Evolutionary conservation across 2,329 filamentous ascomycete species (phyloP), one percentile per base, ranked within the genome.

Genomic region (Fusarium torulosum): DNA sequence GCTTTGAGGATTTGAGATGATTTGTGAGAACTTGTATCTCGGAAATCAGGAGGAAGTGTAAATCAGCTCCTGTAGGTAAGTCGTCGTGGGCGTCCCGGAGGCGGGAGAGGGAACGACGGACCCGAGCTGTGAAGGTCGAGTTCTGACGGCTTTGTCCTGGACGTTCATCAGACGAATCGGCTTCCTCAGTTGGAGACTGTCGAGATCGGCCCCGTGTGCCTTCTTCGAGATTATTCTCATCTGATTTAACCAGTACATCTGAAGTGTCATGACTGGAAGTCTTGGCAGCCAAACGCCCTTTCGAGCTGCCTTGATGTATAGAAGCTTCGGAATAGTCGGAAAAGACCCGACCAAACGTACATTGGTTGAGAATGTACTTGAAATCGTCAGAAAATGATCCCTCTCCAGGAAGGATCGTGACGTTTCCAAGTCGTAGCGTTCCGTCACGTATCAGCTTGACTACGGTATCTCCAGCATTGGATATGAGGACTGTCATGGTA

Each of bases 401-500:
- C 41, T 90, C 86, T 8, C 85, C 84, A 0, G 88, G 88, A 2
- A 90, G 74, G 53, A 90, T 88, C 6, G 88, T 90, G 45, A 89
- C 77, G 40, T 84, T 86, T 56, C 86, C 88, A 0, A 90, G 72
- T 29, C 80, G 78, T 23, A 89, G 79, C 0, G 87, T 90, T 6
- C 80, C 75, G 54, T 90, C 85, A 13, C 83, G 80, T 54, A 90
- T 77, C 6, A 80, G 78, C 70, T 86, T 88, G 44, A 97, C 90
- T 20, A 97, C 86, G 0, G 94, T 97, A 72, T 96, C 91, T 23
- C 91, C 92, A 60, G 96, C 91, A 69, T 94, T 91, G 13, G 89
- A 91, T 66, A 96, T 91, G 14, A 97, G 85, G 19, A 97, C 90
- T 0, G 94, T 97, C 86, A 94, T 94, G 3, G 92, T 94, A 0